phyloP scores from a whole-genome alignment of 768 basidiomycete species.

The Pulveroboletus sp. region DNA sequence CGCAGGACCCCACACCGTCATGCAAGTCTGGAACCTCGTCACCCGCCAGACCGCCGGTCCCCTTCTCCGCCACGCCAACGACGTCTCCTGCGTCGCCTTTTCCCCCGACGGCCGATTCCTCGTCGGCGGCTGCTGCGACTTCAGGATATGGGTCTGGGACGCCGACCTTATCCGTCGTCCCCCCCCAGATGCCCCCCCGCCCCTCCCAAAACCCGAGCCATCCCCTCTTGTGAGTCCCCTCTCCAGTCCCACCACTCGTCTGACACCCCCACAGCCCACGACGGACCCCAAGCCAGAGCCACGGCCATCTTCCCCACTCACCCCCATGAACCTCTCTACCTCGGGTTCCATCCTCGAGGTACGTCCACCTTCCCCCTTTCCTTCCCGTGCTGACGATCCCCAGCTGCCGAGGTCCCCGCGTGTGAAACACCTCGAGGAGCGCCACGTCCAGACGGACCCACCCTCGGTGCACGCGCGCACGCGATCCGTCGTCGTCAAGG shows the following conservation, averaged over 20 bases:
- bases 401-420: constrained; percentile 18
- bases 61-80: constrained; percentile 26
- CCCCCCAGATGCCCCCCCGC: constrained; percentile 6
- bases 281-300: constrained; percentile 6
- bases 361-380: background rate
- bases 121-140: constrained; percentile 27
- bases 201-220: constrained; percentile 9
- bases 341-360: constrained; percentile 20
- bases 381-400: background rate
- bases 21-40: constrained; percentile 31
- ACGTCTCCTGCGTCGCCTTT: constrained; percentile 32
- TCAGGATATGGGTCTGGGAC: constrained; percentile 30
- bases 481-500: constrained; percentile 2
- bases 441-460: constrained; percentile 9
- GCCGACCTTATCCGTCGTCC: constrained; percentile 20
- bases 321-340: constrained; percentile 12
- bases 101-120: constrained; percentile 28
- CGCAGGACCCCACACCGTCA: constrained; percentile 27
- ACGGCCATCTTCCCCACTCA: background rate
- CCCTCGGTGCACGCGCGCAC: background rate
- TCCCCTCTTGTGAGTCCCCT: constrained; percentile 10
- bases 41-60: constrained; percentile 18
- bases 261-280: constrained; percentile 11
- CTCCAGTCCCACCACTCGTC: background rate
- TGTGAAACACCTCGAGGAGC: background rate